Conservation (phyloP, 768 basidiomycete genomes). For the Chalciporus sphaerocephalus region DNA sequence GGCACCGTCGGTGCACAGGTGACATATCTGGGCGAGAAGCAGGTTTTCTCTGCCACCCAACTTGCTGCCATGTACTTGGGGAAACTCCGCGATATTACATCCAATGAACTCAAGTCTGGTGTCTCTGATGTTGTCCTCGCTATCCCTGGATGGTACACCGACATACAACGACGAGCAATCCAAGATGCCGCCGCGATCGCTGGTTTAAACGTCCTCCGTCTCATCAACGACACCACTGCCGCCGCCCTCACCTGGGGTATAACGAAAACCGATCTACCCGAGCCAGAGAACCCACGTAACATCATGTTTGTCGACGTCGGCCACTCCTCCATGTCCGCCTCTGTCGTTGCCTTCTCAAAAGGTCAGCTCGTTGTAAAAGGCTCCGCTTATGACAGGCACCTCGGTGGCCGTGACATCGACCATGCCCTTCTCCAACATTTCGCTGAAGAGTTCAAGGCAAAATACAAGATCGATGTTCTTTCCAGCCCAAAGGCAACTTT, state of each 20-base stretch:
- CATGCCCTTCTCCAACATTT: slow-evolving; percentile 87
- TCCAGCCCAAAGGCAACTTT: slow-evolving; percentile 89
- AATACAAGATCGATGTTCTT: slow-evolving; percentile 97
- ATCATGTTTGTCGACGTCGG: slow-evolving; percentile 95
- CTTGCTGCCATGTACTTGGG: slow-evolving; percentile 87
- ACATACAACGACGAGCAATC: slow-evolving; percentile 84
- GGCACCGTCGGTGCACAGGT: slow-evolving; percentile 88
- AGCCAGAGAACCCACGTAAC: slow-evolving; percentile 73
- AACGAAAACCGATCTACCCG: slow-evolving; percentile 95
- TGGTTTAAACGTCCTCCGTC: slow-evolving; percentile 83
- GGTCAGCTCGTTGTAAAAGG: slow-evolving; percentile 84
- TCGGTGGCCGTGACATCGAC: slow-evolving; percentile 97
- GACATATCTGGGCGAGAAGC: slow-evolving; percentile 78
- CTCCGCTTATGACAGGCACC: slow-evolving; percentile 87
- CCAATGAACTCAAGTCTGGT: slow-evolving; percentile 77
- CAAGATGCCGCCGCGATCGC: slow-evolving; percentile 88
- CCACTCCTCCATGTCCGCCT: slow-evolving; percentile 83
- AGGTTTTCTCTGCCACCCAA: slow-evolving; percentile 82
- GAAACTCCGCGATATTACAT: slow-evolving; percentile 84
- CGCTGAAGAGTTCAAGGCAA: slow-evolving; percentile 86
- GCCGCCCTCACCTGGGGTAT: slow-evolving; percentile 97
- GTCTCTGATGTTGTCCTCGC: slow-evolving; percentile 94
- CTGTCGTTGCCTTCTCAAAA: slow-evolving; percentile 91
- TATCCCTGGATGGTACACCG: slow-evolving; percentile 96
- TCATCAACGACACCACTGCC: slow-evolving; percentile 97